phyloP scores from a whole-genome alignment of 305 asterid genomes.

The Fraxinus paxiana region DNA sequence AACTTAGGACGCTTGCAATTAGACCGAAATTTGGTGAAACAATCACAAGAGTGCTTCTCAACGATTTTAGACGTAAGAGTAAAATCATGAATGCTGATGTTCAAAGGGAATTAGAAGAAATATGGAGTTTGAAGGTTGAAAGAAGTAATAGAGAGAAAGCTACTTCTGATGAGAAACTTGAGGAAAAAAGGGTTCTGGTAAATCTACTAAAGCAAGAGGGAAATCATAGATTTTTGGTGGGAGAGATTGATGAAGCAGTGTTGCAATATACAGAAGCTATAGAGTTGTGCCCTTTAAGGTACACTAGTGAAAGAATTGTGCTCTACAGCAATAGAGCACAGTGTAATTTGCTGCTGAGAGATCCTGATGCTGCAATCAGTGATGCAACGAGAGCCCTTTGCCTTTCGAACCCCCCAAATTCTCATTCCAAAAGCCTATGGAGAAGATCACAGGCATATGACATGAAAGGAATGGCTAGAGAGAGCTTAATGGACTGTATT shows the following conservation, averaged over 20 bases:
- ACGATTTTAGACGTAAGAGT: constrained; percentile 28
- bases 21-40: constrained; percentile 50
- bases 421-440: constrained; percentile 67
- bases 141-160: constrained; percentile 35
- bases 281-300: constrained; percentile 53
- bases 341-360: constrained; percentile 43
- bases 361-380: constrained; percentile 56
- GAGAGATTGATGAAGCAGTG: constrained; percentile 51
- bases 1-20: constrained; percentile 50
- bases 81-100: constrained; percentile 28
- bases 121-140: constrained; percentile 46
- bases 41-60: constrained; percentile 45
- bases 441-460: constrained; percentile 76
- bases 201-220: constrained; percentile 52
- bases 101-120: constrained; percentile 34
- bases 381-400: constrained; percentile 76
- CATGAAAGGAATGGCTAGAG: constrained; percentile 72
- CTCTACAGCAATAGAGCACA: constrained; percentile 62
- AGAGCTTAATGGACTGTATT: constrained; percentile 77
- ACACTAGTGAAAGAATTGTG: constrained; percentile 52
- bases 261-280: constrained; percentile 54
- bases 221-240: constrained; percentile 39
- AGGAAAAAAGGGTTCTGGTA: constrained; percentile 35
- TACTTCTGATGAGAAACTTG: constrained; percentile 41
- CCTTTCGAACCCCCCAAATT: constrained; percentile 62